These are phyloP conservation scores for Aphanomyces stellatus DNA, from an alignment of 352 stramenopile genomes.

Conservation along the genomic window DNA sequence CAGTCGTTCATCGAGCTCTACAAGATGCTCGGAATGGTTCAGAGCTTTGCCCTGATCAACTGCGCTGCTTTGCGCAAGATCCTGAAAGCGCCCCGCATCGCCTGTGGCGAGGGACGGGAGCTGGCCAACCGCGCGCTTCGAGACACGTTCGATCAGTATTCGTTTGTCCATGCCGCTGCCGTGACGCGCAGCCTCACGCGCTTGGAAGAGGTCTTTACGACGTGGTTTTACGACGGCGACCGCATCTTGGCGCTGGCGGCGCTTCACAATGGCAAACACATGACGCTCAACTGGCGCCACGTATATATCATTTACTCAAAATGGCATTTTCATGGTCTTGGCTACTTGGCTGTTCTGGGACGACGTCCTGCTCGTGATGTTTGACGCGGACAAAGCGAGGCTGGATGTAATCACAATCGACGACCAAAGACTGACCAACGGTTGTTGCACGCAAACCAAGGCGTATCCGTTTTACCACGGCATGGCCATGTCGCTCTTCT, in stretches of 20 bases:
- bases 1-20: conserved; percentile 92
- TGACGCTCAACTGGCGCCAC: conserved; percentile 63
- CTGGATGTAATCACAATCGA: neutral
- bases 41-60: conserved; percentile 97
- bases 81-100: conserved; percentile 95
- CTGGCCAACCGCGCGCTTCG: conserved; percentile 29
- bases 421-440: neutral
- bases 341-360: conserved; percentile 95
- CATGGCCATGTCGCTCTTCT: conserved; percentile 88
- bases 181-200: conserved; percentile 36
- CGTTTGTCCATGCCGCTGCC: neutral
- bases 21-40: conserved; percentile 86
- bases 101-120: conserved; percentile 28
- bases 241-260: conserved; percentile 55
- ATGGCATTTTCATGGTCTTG: conserved; percentile 60
- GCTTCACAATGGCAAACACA: conserved; percentile 64
- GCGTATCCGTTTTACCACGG: conserved; percentile 93
- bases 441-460: neutral
- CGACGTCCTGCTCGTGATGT: conserved; percentile 8
- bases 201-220: conserved; percentile 55
- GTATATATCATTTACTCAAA: conserved; percentile 81
- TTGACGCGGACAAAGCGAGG: neutral
- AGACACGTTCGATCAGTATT: conserved; percentile 30
- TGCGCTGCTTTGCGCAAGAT: conserved; percentile 98
- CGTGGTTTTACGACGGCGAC: conserved; percentile 69